A percentile compares a stretch with the other conserved stretches of the same genome.
phyloP scores from a whole-genome alignment of 75 land plant species.

The Cupressus sempervirens region DNA sequence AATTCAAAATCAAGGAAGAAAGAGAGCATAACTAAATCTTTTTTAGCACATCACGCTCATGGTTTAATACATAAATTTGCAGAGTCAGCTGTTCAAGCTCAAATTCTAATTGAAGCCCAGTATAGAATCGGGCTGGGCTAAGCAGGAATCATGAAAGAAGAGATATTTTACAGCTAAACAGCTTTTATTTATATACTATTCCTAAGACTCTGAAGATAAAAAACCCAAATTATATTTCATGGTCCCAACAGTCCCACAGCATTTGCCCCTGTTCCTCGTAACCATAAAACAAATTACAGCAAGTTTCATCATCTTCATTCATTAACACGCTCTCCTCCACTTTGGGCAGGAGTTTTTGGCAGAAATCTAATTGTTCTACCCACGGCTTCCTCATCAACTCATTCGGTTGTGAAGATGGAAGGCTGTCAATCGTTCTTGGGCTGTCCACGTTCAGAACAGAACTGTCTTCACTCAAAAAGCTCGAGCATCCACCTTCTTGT shows the following conservation, averaged over 20 bases:
- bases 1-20: too few species aligned
- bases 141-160: not conserved
- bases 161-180: not conserved
- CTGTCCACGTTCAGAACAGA: conserved; percentile 1
- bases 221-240: not conserved
- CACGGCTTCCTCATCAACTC: not conserved
- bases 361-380: not conserved
- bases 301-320: not conserved
- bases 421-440: conserved; percentile 3
- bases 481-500: not conserved
- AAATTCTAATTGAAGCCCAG: not conserved
- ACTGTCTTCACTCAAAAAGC: not conserved
- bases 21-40: too few species aligned
- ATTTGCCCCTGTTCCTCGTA: not conserved
- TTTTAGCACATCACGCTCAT: too few species aligned
- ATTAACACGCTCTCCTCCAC: not conserved
- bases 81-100: not conserved
- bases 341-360: not conserved
- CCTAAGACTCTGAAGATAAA: too few species aligned
- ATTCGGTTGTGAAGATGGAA: not conserved
- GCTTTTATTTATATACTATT: not conserved
- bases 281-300: not conserved
- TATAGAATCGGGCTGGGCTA: too few species aligned
- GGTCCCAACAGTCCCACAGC: conserved; percentile 1
- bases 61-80: not conserved